phyloP scores from a whole-genome alignment of 345 rosid species.

The Corchorus olitorius region DNA sequence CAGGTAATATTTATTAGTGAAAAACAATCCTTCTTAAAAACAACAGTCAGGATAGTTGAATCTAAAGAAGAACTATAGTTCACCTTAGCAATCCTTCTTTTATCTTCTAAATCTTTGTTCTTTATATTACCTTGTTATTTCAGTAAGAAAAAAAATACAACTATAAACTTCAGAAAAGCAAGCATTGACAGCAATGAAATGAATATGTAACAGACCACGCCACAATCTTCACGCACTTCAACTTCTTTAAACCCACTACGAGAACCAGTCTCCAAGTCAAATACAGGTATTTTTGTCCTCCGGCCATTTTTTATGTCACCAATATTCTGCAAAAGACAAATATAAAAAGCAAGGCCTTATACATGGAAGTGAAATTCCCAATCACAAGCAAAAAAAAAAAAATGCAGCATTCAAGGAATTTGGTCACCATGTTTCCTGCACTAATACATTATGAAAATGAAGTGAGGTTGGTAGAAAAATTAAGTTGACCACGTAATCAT shows the following conservation, averaged over 20 bases:
- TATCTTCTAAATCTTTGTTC: slow-evolving; percentile 2
- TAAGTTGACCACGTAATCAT: not conserved
- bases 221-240: slow-evolving; percentile 92
- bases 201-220: slow-evolving; percentile 65
- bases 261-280: slow-evolving; percentile 89
- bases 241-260: slow-evolving; percentile 91
- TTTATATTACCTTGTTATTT: slow-evolving; percentile 10
- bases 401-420: not conserved
- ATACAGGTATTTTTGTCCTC: slow-evolving; percentile 79
- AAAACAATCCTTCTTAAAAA: not conserved
- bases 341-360: not conserved
- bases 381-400: not conserved
- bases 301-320: slow-evolving; percentile 63
- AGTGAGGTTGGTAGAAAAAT: not conserved
- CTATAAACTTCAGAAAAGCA: slow-evolving; percentile 9
- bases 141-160: slow-evolving; percentile 1
- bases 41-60: not conserved
- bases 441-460: not conserved
- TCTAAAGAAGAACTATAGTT: not conserved
- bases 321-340: slow-evolving; percentile 62
- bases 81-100: not conserved
- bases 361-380: not conserved
- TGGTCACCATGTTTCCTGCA: not conserved
- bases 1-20: not conserved
- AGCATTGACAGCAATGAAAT: slow-evolving; percentile 20